Conservation (phyloP, 2,329 filamentous ascomycete genomes). For the Scortechinia acanthostroma region DNA sequence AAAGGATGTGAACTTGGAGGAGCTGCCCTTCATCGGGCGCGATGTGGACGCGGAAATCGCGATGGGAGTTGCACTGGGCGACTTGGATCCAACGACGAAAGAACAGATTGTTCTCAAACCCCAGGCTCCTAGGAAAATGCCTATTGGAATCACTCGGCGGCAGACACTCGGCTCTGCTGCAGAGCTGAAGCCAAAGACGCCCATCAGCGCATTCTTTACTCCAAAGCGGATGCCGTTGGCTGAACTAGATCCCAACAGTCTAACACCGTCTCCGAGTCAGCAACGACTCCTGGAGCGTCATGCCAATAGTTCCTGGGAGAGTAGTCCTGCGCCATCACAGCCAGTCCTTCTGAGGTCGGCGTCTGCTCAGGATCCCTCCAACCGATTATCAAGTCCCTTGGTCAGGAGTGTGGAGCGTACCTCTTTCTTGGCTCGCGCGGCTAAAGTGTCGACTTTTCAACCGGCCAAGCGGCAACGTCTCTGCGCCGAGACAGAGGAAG, state of each 20-base stretch:
- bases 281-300: slow-evolving; percentile 41
- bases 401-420: neutral
- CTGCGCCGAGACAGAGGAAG: neutral
- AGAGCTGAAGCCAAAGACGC: slow-evolving; percentile 48
- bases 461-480: neutral
- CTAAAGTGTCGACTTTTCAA: neutral
- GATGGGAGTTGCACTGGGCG: slow-evolving; percentile 68
- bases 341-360: neutral
- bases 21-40: slow-evolving; percentile 76
- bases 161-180: slow-evolving; percentile 18
- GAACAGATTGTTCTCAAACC: slow-evolving; percentile 31
- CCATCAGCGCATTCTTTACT: slow-evolving; percentile 61
- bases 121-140: neutral
- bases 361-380: neutral
- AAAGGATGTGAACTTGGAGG: slow-evolving; percentile 52
- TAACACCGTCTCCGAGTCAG: slow-evolving; percentile 61
- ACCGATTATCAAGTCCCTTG: neutral
- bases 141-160: neutral
- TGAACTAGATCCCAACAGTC: slow-evolving; percentile 61
- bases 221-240: slow-evolving; percentile 54
- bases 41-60: slow-evolving; percentile 66
- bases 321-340: neutral
- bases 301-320: neutral
- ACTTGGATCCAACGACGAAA: slow-evolving; percentile 87
- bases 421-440: neutral